Evolutionary conservation across 768 basidiomycete species (phyloP), one percentile per base, ranked within the genome.

Genomic region (Macrolepiota albuminosa): DNA sequence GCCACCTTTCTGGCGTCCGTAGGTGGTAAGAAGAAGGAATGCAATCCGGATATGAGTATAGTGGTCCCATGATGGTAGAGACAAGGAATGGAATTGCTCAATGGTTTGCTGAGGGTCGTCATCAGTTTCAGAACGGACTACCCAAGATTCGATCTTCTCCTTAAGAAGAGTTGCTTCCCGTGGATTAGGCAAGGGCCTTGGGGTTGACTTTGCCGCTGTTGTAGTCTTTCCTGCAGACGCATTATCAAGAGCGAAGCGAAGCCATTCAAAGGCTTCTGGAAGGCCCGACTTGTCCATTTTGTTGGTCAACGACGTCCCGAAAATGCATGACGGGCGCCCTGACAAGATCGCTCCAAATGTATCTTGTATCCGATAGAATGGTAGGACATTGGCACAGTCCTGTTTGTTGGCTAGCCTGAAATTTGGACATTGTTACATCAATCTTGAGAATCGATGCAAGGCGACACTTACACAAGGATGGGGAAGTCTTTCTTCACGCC

Each of bases 391-490:
- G 13, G 84, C 79, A 42, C 79, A 60, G 70, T 89, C 86, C 66
- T 82, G 80, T 71, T 88, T 88, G 70, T 84, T 87, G 59, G 83
- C 85, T 31, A 88, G 66, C 57, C 78, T 79, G 57, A 10, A 34
- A 42, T 47, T 36, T n/a, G 21, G 16, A n/a, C 21, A 5, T 21
- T 18, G 31, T 56, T n/a, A 57, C 31, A 10, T 45, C 31, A n/a
- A 7, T 33, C 26, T 54, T 46, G 11, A 76, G 6, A 76, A 58
- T 75, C 73, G 62, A 75, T 72, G 64, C 72, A 9, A n/a, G 10
- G 36, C 10, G 10, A 26, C 26, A 75, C 77, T 77, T 72, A 66
- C 65, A 43, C 55, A 8, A 63, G 46, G 14, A 64, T 58, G 14
- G 60, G 66, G 47, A 55, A 64, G 26, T 61, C 57, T 31, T 56